A percentile compares a stretch with the other conserved stretches of the same genome.
Conservation (phyloP, 768 basidiomycete genomes). For the Lentinus tigrinus region DNA sequence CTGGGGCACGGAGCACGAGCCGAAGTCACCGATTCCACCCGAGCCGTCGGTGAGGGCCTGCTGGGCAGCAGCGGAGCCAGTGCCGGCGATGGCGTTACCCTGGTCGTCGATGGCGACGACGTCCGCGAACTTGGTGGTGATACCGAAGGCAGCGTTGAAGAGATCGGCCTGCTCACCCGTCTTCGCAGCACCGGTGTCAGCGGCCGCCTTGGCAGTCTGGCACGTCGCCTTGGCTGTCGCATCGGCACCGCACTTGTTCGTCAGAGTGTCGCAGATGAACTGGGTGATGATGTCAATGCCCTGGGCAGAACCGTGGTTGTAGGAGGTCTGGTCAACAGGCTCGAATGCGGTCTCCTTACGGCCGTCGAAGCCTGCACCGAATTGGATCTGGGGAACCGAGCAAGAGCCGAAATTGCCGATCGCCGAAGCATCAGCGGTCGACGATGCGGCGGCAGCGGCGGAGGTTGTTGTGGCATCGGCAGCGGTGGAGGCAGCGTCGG, state of each 20-base stretch:
- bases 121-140: slow-evolving; percentile 48
- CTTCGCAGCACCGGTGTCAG: slow-evolving; percentile 24
- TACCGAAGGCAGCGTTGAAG: slow-evolving; percentile 62
- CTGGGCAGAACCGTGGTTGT: slow-evolving; percentile 60
- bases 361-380: slow-evolving; percentile 54
- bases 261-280: slow-evolving; percentile 56
- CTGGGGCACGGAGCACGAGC: slow-evolving; percentile 51
- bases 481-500: slow-evolving; percentile 16
- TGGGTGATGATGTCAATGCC: slow-evolving; percentile 58
- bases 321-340: slow-evolving; percentile 47
- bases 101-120: slow-evolving; percentile 46
- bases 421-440: no score
- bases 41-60: slow-evolving; percentile 15
- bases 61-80: slow-evolving; percentile 14
- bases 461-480: slow-evolving; percentile 10
- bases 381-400: slow-evolving; percentile 53
- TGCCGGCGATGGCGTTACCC: slow-evolving; percentile 35
- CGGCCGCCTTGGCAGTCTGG: slow-evolving; percentile 31
- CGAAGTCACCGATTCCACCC: slow-evolving; percentile 41
- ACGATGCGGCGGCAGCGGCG: slow-evolving; percentile 6
- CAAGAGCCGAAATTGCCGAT: slow-evolving; percentile 52
- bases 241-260: slow-evolving; percentile 54
- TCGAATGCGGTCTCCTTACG: slow-evolving; percentile 55
- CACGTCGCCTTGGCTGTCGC: slow-evolving; percentile 52
- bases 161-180: slow-evolving; percentile 57